Evolutionary conservation across 2,329 filamentous ascomycete genomes (phyloP).

Genomic region (Aspergillus intermedius): DNA sequence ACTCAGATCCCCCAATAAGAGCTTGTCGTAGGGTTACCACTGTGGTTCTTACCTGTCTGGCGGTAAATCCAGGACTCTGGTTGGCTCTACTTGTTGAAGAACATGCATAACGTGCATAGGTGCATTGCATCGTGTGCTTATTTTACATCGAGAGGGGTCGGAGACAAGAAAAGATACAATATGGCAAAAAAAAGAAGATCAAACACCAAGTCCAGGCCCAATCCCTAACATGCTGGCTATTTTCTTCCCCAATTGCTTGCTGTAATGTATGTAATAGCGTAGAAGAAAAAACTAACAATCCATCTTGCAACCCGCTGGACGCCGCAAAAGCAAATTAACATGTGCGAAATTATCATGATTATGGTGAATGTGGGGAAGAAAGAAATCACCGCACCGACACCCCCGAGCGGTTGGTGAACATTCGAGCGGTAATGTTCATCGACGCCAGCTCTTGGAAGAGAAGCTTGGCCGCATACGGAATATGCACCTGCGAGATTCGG

Average conservation of each 20-base stretch:
- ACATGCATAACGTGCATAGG: background rate
- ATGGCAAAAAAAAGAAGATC: background rate
- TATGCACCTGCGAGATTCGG: slow-evolving; percentile 94
- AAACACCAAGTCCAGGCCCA: background rate
- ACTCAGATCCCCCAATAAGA: background rate
- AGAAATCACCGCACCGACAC: slow-evolving; percentile 35
- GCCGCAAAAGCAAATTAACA: slow-evolving; percentile 15
- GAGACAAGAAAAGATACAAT: background rate
- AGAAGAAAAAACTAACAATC: slow-evolving; percentile 5
- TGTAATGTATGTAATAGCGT: slow-evolving; percentile 2
- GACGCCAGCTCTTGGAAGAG: slow-evolving; percentile 96
- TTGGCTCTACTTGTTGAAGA: no score
- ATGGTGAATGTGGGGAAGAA: slow-evolving; percentile 5
- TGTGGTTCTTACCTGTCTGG: no score
- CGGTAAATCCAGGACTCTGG: no score
- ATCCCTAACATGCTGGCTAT: background rate
- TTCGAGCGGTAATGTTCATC: slow-evolving; percentile 96
- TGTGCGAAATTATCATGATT: background rate
- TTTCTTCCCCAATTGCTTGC: background rate
- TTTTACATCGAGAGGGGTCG: background rate
- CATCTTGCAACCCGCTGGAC: slow-evolving; percentile 15
- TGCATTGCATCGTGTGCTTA: no score
- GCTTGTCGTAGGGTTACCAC: background rate
- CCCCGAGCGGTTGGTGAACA: slow-evolving; percentile 71
- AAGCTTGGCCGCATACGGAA: slow-evolving; percentile 94